phyloP scores from a whole-genome alignment of 2,329 filamentous ascomycete species.

The Arthrinium phaeospermum region DNA sequence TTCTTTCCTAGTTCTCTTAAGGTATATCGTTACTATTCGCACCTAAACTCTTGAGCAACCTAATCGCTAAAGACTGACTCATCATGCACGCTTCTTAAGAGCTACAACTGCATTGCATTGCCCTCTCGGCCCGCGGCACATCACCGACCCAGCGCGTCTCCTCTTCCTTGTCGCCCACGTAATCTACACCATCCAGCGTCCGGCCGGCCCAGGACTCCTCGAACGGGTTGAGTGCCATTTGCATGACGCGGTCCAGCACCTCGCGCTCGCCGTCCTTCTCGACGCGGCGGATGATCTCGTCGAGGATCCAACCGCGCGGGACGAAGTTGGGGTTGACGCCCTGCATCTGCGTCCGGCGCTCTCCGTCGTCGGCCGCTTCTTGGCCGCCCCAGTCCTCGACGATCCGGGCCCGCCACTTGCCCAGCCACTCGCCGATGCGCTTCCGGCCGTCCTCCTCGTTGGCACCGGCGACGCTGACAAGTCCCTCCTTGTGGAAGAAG shows the following conservation, averaged over 20 bases:
- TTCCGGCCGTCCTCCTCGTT: conserved; percentile 67
- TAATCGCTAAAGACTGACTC: neutral
- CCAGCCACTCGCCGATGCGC: conserved; percentile 79
- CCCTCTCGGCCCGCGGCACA: conserved; percentile 77
- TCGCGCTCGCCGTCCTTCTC: conserved; percentile 84
- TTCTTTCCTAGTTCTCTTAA: neutral
- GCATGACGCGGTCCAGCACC: conserved; percentile 78
- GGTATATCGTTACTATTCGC: neutral
- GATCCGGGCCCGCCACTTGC: conserved; percentile 74
- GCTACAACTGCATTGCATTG: conserved; percentile 95
- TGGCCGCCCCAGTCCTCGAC: conserved; percentile 73
- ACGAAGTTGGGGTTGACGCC: conserved; percentile 91
- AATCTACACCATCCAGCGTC: conserved; percentile 52
- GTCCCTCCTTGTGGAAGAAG: conserved; percentile 83
- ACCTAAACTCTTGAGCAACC: neutral
- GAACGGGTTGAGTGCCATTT: conserved; percentile 85
- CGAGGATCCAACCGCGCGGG: conserved; percentile 87
- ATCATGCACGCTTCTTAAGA: conserved; percentile 51
- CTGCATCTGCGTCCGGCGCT: conserved; percentile 78
- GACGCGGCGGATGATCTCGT: conserved; percentile 89
- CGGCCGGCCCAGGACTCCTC: conserved; percentile 73
- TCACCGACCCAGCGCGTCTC: conserved; percentile 86
- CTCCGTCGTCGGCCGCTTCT: conserved; percentile 63
- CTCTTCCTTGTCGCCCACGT: conserved; percentile 69
- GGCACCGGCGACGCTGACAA: conserved; percentile 55